Conservation (phyloP, 345 rosid genomes). For the Pistacia integerrima region DNA sequence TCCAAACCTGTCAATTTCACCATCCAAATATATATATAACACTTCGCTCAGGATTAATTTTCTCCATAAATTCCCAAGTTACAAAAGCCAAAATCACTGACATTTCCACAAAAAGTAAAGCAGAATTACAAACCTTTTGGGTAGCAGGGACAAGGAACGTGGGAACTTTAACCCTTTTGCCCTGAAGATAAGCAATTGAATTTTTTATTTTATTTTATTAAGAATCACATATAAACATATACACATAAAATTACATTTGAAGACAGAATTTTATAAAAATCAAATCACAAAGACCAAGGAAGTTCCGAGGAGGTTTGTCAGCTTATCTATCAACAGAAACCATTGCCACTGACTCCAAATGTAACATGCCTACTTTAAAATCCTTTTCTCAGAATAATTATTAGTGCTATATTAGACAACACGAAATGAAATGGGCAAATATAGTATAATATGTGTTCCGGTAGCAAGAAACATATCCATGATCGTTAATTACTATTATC, state of each 20-base stretch:
- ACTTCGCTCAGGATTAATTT: not conserved
- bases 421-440: not conserved
- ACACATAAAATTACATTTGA: not conserved
- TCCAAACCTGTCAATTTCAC: constrained; percentile 66
- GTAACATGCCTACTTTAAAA: not conserved
- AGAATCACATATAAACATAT: not conserved
- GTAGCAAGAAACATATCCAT: not conserved
- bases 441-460: not conserved
- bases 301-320: not conserved
- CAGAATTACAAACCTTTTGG: constrained; percentile 59
- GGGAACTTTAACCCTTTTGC: constrained; percentile 88
- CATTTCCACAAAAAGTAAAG: not conserved
- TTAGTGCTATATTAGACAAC: not conserved
- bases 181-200: constrained; percentile 49
- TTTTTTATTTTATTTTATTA: not conserved
- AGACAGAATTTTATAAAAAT: not conserved
- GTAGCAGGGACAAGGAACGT: constrained; percentile 98
- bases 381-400: not conserved
- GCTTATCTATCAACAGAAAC: not conserved
- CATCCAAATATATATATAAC: not conserved
- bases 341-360: not conserved
- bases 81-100: not conserved
- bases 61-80: not conserved
- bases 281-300: not conserved
- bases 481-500: not conserved